A percentile compares a stretch with the other conserved stretches of the same genome.
These are phyloP conservation scores for Apiospora aurea DNA, from an alignment of 2,329 filamentous ascomycete species.

Conservation along the genomic window DNA sequence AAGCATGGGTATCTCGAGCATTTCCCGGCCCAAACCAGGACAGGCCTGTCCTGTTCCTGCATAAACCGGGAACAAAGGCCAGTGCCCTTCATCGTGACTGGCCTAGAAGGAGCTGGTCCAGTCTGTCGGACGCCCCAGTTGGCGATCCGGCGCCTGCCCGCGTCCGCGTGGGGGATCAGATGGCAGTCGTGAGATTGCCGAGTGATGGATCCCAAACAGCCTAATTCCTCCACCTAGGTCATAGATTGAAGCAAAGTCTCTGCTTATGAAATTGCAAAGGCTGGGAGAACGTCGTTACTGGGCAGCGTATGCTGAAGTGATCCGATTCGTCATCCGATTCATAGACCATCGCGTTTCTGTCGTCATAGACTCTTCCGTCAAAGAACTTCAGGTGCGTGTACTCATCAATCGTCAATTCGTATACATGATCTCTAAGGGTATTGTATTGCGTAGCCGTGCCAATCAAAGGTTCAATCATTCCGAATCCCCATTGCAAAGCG, in stretches of 20 bases:
- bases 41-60: neutral
- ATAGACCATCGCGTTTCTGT: neutral
- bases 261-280: neutral
- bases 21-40: neutral
- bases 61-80: neutral
- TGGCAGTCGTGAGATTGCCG: conserved; percentile 10
- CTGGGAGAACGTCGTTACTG: neutral
- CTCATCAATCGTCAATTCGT: conserved; percentile 13
- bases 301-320: too few species aligned
- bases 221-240: neutral
- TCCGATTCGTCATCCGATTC: too few species aligned
- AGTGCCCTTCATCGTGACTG: neutral
- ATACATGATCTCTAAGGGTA: conserved; percentile 21
- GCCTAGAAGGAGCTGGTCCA: neutral
- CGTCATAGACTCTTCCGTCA: neutral
- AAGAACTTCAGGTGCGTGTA: neutral
- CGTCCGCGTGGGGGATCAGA: neutral
- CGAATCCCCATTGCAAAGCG: neutral
- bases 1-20: neutral
- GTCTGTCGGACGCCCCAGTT: neutral
- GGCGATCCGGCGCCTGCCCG: neutral
- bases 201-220: neutral
- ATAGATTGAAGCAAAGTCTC: neutral
- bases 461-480: neutral
- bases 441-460: conserved; percentile 1